These are phyloP conservation scores for Myochromella boudieri DNA, from an alignment of 768 basidiomycete genomes.

Conservation along the genomic window DNA sequence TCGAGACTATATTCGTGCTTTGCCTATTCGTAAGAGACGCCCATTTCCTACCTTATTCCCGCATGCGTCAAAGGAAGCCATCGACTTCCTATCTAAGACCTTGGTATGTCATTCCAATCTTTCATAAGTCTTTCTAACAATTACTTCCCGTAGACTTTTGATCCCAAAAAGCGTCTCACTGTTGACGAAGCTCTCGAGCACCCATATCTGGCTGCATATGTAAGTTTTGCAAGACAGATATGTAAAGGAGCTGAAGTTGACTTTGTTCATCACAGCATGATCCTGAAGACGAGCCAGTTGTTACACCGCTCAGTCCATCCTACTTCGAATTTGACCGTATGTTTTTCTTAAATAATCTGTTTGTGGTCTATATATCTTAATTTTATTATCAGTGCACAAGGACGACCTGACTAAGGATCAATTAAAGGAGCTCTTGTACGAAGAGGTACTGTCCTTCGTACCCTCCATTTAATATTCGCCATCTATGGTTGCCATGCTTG, in stretches of 20 bases:
- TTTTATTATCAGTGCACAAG: slow-evolving; percentile 51
- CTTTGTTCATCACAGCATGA: slow-evolving; percentile 58
- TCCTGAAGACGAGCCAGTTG: slow-evolving; percentile 85
- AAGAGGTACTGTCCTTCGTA: slow-evolving; percentile 78
- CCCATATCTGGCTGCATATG: slow-evolving; percentile 92
- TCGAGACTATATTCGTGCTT: slow-evolving; percentile 91
- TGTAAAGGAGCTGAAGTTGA: slow-evolving; percentile 28
- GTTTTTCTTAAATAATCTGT: slow-evolving; percentile 21
- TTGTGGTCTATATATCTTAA: slow-evolving; percentile 6
- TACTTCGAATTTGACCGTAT: slow-evolving; percentile 91
- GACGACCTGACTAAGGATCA: slow-evolving; percentile 77
- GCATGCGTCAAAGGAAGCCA: slow-evolving; percentile 78
- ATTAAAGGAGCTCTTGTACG: slow-evolving; percentile 80
- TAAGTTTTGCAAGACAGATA: too few species aligned
- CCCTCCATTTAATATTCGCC: slow-evolving; percentile 51
- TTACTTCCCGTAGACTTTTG: slow-evolving; percentile 68
- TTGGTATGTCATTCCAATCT: slow-evolving; percentile 45
- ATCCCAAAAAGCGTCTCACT: slow-evolving; percentile 94
- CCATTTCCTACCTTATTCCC: slow-evolving; percentile 87
- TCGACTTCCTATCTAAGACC: slow-evolving; percentile 72
- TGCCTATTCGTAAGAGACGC: slow-evolving; percentile 89
- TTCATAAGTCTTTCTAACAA: background rate
- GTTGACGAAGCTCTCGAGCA: slow-evolving; percentile 93
- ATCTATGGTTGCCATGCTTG: slow-evolving; percentile 3
- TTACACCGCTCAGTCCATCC: slow-evolving; percentile 74